Conservation (phyloP, 208 protist species). For the Naegleria fowleri region DNA sequence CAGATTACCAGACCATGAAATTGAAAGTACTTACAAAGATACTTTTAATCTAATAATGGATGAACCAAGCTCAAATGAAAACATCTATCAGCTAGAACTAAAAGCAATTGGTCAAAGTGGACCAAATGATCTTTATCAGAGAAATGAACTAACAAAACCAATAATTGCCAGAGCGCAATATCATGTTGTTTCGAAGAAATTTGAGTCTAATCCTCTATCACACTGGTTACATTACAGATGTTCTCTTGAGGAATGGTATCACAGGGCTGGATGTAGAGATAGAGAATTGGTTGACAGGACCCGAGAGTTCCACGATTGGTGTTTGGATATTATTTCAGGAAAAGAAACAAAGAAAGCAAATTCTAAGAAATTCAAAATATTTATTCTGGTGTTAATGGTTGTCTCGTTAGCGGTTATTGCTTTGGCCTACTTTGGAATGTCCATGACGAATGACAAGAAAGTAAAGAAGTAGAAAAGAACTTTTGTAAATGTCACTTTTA, state of each 20-base stretch:
- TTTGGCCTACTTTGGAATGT: neutral
- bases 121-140: neutral
- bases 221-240: slow-evolving; percentile 25
- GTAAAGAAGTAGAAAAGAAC: neutral
- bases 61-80: slow-evolving; percentile 14
- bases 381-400: neutral
- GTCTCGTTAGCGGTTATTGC: neutral
- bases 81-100: neutral
- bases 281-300: neutral
- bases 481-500: no score
- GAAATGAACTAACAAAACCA: slow-evolving; percentile 13
- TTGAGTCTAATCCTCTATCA: neutral
- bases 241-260: slow-evolving; percentile 14
- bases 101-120: neutral
- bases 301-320: neutral
- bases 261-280: neutral
- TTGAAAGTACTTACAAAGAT: neutral
- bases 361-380: neutral
- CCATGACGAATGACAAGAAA: neutral
- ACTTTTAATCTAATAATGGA: neutral
- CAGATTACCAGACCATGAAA: slow-evolving; percentile 5
- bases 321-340: neutral
- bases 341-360: neutral
- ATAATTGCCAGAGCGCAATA: slow-evolving; percentile 6
- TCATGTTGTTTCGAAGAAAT: neutral